Evolutionary conservation across 441 rosid species (phyloP).

Genomic region (Populus hybrid): DNA sequence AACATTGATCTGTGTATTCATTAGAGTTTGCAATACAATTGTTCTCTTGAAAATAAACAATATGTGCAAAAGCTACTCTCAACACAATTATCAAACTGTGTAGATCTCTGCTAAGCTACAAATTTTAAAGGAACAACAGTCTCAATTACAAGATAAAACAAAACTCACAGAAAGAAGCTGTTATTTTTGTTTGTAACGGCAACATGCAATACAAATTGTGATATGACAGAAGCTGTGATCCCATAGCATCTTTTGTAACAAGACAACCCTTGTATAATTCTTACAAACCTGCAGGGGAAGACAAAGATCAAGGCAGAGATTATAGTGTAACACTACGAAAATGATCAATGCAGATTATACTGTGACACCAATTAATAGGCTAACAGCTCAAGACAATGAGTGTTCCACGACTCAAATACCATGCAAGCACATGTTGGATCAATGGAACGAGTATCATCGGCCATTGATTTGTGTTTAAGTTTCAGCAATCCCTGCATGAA

Average conservation of each 20-base stretch:
- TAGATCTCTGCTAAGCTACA: constrained; percentile 74
- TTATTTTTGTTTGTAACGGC: constrained; percentile 35
- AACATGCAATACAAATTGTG: constrained; percentile 71
- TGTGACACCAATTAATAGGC: background rate
- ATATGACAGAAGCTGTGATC: constrained; percentile 77
- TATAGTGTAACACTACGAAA: no score
- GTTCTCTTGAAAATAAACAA: no score
- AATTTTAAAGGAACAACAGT: background rate
- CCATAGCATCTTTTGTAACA: constrained; percentile 82
- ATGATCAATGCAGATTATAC: background rate
- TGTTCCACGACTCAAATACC: constrained; percentile 37
- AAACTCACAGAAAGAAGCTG: constrained; percentile 11
- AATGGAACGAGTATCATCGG: constrained; percentile 58
- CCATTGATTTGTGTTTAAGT: constrained; percentile 65
- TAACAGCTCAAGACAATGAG: constrained; percentile 9
- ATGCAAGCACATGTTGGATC: constrained; percentile 70
- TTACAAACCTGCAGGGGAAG: constrained; percentile 60
- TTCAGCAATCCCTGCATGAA: constrained; percentile 63
- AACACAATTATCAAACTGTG: constrained; percentile 41
- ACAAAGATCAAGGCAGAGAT: background rate
- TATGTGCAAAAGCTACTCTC: no score
- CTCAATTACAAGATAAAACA: constrained; percentile 12
- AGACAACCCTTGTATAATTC: constrained; percentile 67
- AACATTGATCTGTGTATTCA: no score
- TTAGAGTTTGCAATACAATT: no score